Evolutionary conservation across 2,329 filamentous ascomycete species (phyloP), one percentile per base, ranked within the genome.

Genomic region (Cadophora sp.): DNA sequence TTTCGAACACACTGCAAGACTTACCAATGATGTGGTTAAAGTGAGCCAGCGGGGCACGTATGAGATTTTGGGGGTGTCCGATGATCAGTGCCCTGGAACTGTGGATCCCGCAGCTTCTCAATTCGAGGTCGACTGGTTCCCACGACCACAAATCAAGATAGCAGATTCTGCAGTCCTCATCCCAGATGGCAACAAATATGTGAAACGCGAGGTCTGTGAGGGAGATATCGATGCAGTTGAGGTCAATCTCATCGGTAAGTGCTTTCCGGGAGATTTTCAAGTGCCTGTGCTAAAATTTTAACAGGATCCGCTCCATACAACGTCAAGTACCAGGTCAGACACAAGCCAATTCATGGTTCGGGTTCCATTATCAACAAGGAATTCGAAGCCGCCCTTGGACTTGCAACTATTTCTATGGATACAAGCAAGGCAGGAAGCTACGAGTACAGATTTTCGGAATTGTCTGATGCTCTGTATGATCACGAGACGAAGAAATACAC

Each of bases 221-320:
- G 95, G 95, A 34, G 95, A 98, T 70, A 92, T 97, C 76, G 95
- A 97, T 78, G 89, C 90, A 3, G 89, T 97, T 65, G 94, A 97
- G 76, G 83, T 99, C 64, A 86, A 86, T 53, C 86, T 99, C 70
- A 87, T 87, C 77, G 95, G 93, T 87, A 86, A 81, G 85, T 77
- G 51, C 24, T 14, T 46, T 4, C 59, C 2, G n/a, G 19, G 7
- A n/a, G 60, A 22, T 16, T 12, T 37, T n/a, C 6, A 5, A 24
- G 16, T 6, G 3, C 4, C 11, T 48, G 24, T 46, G 53, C 70
- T 72, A 69, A 72, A 37, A 59, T n/a, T 62, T 65, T 27, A 16
- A 19, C 40, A 92, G 91, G 92, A 65, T 86, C 90, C 62, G 87
- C 94, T 43, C 96, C 96, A 1, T 98, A 92, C 78, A 89, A 91